Evolutionary conservation across 1,284 basidiomycete genomes (phyloP), one percentile per base, ranked within the genome.

Genomic region (Lignosus rhinocerotis): DNA sequence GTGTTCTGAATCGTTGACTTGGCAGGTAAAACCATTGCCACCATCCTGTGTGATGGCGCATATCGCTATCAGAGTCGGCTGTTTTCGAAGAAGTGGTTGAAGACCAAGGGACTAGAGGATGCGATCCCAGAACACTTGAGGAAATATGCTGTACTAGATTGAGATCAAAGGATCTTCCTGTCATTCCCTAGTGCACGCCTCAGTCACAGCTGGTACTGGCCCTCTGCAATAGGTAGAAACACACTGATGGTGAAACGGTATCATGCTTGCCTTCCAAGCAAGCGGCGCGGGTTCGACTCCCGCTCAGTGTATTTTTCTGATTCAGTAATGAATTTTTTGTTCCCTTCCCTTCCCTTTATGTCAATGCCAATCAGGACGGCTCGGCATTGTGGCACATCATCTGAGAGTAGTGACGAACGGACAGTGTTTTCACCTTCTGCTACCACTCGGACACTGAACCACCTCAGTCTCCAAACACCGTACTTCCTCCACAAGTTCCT

Each of bases 11-110:
- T 31, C 14, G 46, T 56, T 38, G 38, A 51, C 50, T 36, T 51
- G 55, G 45, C 38, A 93, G 93, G 94, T 34, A 92, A 88, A 45
- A 94, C 83, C 10, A 81, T 99, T 42, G 95, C 90, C 6, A 99
- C 97, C 3, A 85, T 98, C 55, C 76, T 99, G 39, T 94, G 92
- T 72, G 96, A 98, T 71, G 96, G 96, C 25, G 96, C 96, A 39
- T 96, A 98, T 71, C 83, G 96, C 68, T 99, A 99, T 72, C 97
- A 99, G 78, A 94, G 92, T 58, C 83, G 97, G 11, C 78, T 99
- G 45, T 98, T 98, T 78, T 97, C 94, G n/a, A 91, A 92, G 72
- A 86, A 87, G 67, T 99, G 97, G 97, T 78, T 99, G 56, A 80
- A 90, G 72, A 80, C 83, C 51, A 99, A 99, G 73, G 87, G 82